Conservation (phyloP, 331 rosid species). For the Erythrophleum ivorense region DNA sequence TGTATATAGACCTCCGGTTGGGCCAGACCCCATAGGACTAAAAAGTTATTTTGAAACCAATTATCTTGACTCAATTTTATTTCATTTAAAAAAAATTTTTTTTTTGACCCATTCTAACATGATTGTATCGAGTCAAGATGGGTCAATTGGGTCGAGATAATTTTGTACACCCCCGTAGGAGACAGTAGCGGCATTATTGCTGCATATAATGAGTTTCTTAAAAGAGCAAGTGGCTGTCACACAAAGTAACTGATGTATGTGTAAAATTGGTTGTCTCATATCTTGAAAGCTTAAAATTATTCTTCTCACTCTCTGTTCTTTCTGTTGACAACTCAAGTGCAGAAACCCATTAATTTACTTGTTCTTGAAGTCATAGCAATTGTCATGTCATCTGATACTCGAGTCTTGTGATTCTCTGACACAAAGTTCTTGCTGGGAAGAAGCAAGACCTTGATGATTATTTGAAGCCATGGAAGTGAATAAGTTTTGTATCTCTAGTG, state of each 20-base stretch:
- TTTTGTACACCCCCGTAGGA: too few species aligned
- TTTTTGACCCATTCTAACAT: too few species aligned
- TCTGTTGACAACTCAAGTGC: constrained; percentile 45
- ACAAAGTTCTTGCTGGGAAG: constrained; percentile 50
- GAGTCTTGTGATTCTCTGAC: constrained; percentile 51
- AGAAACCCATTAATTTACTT: constrained; percentile 80
- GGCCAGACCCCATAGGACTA: too few species aligned
- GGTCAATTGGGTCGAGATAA: too few species aligned
- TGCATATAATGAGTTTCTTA: constrained; percentile 73
- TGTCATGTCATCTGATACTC: constrained; percentile 70
- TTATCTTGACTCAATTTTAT: too few species aligned
- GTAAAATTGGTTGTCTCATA: constrained; percentile 36
- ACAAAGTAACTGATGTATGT: constrained; percentile 89
- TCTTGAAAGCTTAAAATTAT: constrained; percentile 9
- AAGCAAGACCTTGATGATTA: constrained; percentile 40
- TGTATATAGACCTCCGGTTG: too few species aligned
- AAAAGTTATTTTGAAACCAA: too few species aligned
- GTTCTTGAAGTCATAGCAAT: constrained; percentile 80
- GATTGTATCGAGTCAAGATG: too few species aligned
- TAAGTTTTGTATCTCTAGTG: too few species aligned
- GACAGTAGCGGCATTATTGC: constrained; percentile 53
- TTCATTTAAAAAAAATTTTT: too few species aligned
- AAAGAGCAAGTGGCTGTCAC: constrained; percentile 82
- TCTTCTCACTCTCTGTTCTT: constrained; percentile 37
- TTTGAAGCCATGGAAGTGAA: constrained; percentile 50